Conservation (phyloP, 305 asterid genomes). For the Fraxinus paxiana region DNA sequence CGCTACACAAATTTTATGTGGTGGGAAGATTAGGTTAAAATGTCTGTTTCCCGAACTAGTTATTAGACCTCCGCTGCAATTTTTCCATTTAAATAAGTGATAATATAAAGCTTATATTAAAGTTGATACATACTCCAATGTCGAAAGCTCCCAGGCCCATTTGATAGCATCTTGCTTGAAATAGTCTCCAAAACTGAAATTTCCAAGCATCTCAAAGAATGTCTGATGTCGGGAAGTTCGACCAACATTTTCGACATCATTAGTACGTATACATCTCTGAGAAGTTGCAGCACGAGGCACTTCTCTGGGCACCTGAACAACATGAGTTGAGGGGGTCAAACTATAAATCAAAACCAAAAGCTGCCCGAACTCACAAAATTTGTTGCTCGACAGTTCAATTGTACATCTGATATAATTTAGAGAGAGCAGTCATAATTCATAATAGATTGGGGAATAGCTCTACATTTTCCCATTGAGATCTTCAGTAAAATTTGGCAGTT, state of each 20-base stretch:
- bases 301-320: conserved; percentile 74
- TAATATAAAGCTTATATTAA: conserved; percentile 15
- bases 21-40: background rate
- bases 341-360: conserved; percentile 6
- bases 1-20: background rate
- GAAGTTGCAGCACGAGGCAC: conserved; percentile 89
- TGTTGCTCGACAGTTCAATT: background rate
- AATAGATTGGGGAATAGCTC: background rate
- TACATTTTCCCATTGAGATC: background rate
- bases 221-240: conserved; percentile 91
- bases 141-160: conserved; percentile 98
- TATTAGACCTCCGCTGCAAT: background rate
- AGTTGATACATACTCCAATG: conserved; percentile 56
- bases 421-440: background rate
- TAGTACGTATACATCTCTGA: conserved; percentile 89
- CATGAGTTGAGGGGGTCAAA: conserved; percentile 23
- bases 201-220: conserved; percentile 98
- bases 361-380: background rate
- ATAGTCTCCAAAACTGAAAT: conserved; percentile 96
- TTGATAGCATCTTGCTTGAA: conserved; percentile 83
- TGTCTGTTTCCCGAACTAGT: background rate
- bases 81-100: background rate
- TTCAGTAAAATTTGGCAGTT: background rate
- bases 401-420: background rate
- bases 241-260: conserved; percentile 91